Evolutionary conservation across 768 basidiomycete species (phyloP).

Genomic region (Xerocomus potaroensis): DNA sequence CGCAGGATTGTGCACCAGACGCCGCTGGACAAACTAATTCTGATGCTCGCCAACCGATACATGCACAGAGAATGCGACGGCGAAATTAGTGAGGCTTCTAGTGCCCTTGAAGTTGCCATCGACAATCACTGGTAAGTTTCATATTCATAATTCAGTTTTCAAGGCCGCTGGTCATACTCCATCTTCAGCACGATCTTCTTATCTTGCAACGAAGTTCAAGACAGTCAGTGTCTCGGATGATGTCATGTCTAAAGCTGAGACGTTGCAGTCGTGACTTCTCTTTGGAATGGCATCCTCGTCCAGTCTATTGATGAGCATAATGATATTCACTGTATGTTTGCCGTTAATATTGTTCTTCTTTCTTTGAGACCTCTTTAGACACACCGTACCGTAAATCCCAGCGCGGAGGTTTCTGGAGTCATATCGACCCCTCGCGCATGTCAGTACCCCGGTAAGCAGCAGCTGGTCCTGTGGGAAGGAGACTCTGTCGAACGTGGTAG

Average conservation of each 20-base stretch:
- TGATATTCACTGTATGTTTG: conserved; percentile 68
- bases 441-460: conserved; percentile 64
- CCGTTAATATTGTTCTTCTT: neutral
- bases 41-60: conserved; percentile 77
- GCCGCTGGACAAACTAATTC: conserved; percentile 56
- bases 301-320: conserved; percentile 72
- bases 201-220: conserved; percentile 81
- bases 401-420: conserved; percentile 57
- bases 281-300: conserved; percentile 82
- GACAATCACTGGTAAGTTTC: conserved; percentile 75
- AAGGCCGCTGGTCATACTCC: conserved; percentile 1
- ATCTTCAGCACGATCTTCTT: conserved; percentile 67
- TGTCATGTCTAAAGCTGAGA: conserved; percentile 3
- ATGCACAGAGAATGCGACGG: conserved; percentile 70
- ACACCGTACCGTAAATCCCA: conserved; percentile 59
- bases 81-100: conserved; percentile 66
- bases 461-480: neutral
- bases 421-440: conserved; percentile 71
- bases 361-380: conserved; percentile 41
- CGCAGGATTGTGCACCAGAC: conserved; percentile 71
- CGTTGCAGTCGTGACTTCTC: conserved; percentile 61
- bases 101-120: conserved; percentile 86
- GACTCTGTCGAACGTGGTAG: neutral
- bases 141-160: neutral
- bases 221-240: conserved; percentile 43